Evolutionary conservation across 345 rosid species (phyloP), one percentile per base, ranked within the genome.

Genomic region (Salix caprea): DNA sequence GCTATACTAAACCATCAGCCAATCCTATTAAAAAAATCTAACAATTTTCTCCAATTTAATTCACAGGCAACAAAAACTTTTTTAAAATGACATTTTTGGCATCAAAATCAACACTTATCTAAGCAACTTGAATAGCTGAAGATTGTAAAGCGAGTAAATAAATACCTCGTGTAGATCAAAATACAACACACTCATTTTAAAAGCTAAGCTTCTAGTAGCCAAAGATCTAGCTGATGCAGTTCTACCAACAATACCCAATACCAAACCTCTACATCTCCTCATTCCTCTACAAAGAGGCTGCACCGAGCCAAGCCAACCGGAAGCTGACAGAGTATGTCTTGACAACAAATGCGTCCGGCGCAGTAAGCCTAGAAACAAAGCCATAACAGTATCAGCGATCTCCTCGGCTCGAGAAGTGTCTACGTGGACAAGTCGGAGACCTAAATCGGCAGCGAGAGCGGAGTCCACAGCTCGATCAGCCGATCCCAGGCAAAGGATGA

Each of bases 331-430:
- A 5, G 96, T 82, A 71, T 96, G 92, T 70, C 97, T 91, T 1
- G 99, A 90, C 65, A 96, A 92, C 75, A 96, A 79, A 74, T 94
- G 99, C 69, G 98, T 92, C 83, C 96, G 84, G 5, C 99, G 88
- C 52, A 96, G 93, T 90, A 96, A 87, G 65, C 99, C 97, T 8
- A 96, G 97, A 74, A 96, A 82, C 73, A 96, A 89, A 16, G 99
- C 99, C 99, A 96, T 96, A 56, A 94, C 98, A 0, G 97, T 90
- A 56, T 96, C 99, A 0, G 98, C 98, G 83, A 96, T 87, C 92
- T 96, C 99, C 87, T 94, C 98, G 13, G 97, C 98, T 69, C 99
- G 84, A 37, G 97, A 91, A 50, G 89, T 83, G 77, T 96, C 98
- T 58, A 96, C 97, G 64, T 96, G 99, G 81, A 94, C 90, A 23